Evolutionary conservation across 2,329 filamentous ascomycete species (phyloP), one percentile per base, ranked within the genome.

Genomic region (Xylariales sp.): DNA sequence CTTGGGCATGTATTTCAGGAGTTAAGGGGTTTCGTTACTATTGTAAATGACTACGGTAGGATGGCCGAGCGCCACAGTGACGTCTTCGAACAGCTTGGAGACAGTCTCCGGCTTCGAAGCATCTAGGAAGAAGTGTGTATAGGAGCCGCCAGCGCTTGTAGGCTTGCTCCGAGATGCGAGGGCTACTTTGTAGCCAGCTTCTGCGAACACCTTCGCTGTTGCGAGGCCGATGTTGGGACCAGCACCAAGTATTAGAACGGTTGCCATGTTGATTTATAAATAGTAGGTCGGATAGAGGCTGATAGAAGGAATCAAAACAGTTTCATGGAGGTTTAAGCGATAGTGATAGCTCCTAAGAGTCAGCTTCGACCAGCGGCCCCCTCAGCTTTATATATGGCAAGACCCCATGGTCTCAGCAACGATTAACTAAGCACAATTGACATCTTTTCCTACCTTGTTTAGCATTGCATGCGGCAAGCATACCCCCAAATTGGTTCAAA

Each of bases 41-140:
- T 48, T 51, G 20, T 50, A 50, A 29, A 56, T 45, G 32, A 55
- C 49, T 2, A 54, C 43, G 6, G 32, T 45, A 7, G 45, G 46
- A 0, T 43, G 14, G 1, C 40, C 43, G 8, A 49, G 16, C 18
- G 35, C 36, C 5, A 35, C 21, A 2, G 37, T 28, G 4, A 52
- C 49, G 8, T 31, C 15, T 18, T 51, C 46, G 15, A 57, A 58
- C 5, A 58, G 31, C 3, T 32, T 28, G 2, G 49, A 31, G 5
- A 57, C 40, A 10, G 46, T 42, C 10, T 51, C 47, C 5, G 31
- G 42, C 31, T 40, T 28, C 10, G 22, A 35, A n/a, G 31, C 29
- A 16, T 35, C 37, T 37, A 40, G 36, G 15, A 45, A 8, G 27
- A 25, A 40, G 31, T 40, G 18, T 25, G 35, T 40, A 14, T 32